Base-by-base conservation (phyloP, 331 rosid species). In the Erythrophleum ivorense region DNA sequence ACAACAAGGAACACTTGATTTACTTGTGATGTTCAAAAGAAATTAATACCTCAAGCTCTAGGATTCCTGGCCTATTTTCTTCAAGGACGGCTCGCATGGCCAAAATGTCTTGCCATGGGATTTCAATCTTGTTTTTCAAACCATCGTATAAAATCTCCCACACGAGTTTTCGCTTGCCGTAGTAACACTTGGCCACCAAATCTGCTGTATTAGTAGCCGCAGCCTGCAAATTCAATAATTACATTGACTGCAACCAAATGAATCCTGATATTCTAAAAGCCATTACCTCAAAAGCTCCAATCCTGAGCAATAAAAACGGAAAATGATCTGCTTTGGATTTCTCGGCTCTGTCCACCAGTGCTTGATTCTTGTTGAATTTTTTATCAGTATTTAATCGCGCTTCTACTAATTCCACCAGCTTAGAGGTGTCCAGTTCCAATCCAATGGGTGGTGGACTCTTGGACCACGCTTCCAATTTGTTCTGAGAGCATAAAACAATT, bases 131-230 rank as follows among this genome's bases (percentile, higher is more conserved):
- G 72, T 80, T 85, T 81, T 93, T 93, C 75, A 88, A 76, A 40
- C 85, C 86, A n/a, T 69, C 45, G 13, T 83, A 80, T 38, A 93
- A 48, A 43, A 91, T 86, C 78, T 93, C 97, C 97, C 97, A 93
- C 43, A 88, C 87, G 60, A 93, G 9, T 55, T 85, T 87, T 75
- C 76, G 68, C 82, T 83, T 90, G 0, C 87, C 85, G 57, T 75
- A 93, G 80, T 91, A 91, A 80, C 83, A 90, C 84, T 93, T 93
- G 1, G 87, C 92, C 14, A 88, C 90, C 83, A 93, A 46, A 18
- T 88, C 90, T 31, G 85, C 81, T 3, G 85, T 84, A 73, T 79
- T 67, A 31, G 29, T 57, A 8, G 86, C 62, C 19, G 60, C 68
- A 18, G 75, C 4, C 86, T 85, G 84, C 59, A 48, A 11, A 58